A percentile compares a stretch with the other conserved stretches of the same genome.
These are phyloP conservation scores for Cryptococcus jaspeensis DNA, from an alignment of 1,284 basidiomycete genomes.

Conservation along the genomic window DNA sequence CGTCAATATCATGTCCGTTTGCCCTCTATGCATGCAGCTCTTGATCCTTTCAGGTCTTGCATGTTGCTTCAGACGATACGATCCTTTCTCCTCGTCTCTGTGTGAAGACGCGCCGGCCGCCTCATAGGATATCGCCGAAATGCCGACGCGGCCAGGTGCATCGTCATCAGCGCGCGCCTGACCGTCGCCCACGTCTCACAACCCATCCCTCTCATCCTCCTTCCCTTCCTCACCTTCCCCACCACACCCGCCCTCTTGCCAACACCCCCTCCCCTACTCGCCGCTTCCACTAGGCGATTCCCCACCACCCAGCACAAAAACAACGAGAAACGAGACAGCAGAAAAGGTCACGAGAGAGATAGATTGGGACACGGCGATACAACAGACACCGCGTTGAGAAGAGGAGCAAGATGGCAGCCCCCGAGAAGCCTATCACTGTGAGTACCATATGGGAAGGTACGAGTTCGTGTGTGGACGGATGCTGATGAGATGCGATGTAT, in stretches of 20 bases:
- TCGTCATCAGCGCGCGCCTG: not conserved
- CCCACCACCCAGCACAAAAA: not conserved
- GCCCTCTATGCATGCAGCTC: too few relatives aligned
- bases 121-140: too few relatives aligned
- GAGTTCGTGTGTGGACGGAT: not conserved
- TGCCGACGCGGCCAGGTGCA: too few relatives aligned
- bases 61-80: not conserved
- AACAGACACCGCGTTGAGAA: not conserved
- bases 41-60: too few relatives aligned
- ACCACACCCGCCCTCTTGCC: not conserved
- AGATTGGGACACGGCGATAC: not conserved
- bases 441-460: not conserved
- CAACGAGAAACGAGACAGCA: not conserved
- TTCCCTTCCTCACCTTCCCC: not conserved
- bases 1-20: too few relatives aligned
- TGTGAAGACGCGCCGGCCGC: too few relatives aligned
- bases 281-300: not conserved
- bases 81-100: too few relatives aligned
- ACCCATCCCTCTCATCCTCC: not conserved
- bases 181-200: slow-evolving; percentile 2
- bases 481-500: not conserved
- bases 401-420: slow-evolving; percentile 19
- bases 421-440: slow-evolving; percentile 23
- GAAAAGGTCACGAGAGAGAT: not conserved
- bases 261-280: not conserved